Evolutionary conservation across 495 filamentous ascomycete genomes (phyloP).

Genomic region (Penicillium chermesinum): DNA sequence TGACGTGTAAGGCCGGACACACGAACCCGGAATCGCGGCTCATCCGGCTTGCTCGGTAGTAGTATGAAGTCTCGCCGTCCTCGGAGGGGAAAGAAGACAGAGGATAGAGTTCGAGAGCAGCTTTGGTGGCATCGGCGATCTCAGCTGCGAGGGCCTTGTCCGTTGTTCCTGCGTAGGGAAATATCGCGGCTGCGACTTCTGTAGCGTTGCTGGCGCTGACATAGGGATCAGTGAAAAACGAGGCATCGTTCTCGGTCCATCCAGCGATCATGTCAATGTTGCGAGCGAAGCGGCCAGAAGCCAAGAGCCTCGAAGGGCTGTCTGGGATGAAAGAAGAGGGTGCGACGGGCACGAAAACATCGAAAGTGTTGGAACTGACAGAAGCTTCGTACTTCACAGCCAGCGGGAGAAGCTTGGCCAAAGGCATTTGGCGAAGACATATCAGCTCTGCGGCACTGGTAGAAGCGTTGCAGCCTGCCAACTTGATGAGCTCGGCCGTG

Average conservation of each 20-base stretch:
- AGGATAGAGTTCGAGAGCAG: slow-evolving; percentile 8
- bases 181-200: not conserved
- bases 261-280: slow-evolving; percentile 12
- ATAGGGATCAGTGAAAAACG: slow-evolving; percentile 5
- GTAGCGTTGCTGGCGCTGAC: not conserved
- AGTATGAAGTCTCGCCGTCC: slow-evolving; percentile 7
- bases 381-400: slow-evolving; percentile 3
- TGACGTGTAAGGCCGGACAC: slow-evolving; percentile 4
- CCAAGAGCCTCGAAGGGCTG: slow-evolving; percentile 8
- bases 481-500: slow-evolving; percentile 5
- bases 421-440: slow-evolving; percentile 7
- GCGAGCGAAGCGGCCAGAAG: slow-evolving; percentile 9
- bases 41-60: slow-evolving; percentile 10
- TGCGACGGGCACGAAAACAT: slow-evolving; percentile 4
- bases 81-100: slow-evolving; percentile 2
- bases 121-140: not conserved
- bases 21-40: slow-evolving; percentile 4
- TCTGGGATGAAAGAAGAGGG: slow-evolving; percentile 12
- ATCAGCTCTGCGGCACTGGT: slow-evolving; percentile 6
- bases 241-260: slow-evolving; percentile 12
- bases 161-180: not conserved
- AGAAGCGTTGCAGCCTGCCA: slow-evolving; percentile 8
- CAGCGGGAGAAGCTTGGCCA: slow-evolving; percentile 1
- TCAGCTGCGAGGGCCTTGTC: not conserved
- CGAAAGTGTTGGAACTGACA: slow-evolving; percentile 1